Percentiles rank a stretch among this genome's conserved stretches.
These are phyloP conservation scores for Backusella sp. DNA, from an alignment of 192 early-diverging fungal species.

Conservation along the genomic window DNA sequence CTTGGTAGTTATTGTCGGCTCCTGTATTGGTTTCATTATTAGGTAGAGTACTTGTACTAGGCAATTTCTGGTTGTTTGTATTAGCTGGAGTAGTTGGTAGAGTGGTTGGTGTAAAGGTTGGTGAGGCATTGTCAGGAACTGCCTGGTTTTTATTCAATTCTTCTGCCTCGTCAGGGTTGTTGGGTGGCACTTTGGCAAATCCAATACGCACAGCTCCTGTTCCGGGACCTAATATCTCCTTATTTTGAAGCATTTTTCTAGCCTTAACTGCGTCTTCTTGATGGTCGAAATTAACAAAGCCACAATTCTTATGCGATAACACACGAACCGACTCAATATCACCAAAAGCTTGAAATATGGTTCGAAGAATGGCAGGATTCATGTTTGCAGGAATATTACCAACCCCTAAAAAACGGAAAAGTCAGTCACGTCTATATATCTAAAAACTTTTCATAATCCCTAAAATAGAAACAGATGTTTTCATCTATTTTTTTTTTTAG, in stretches of 20 bases:
- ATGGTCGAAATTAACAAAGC: slow-evolving; percentile 92
- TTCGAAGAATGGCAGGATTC: slow-evolving; percentile 67
- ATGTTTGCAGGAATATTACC: slow-evolving; percentile 88
- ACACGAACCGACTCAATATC: slow-evolving; percentile 92
- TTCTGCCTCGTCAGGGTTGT: slow-evolving; percentile 7
- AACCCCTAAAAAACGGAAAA: slow-evolving; percentile 54
- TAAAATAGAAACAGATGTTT: slow-evolving; percentile 8
- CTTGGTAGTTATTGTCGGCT: slow-evolving; percentile 9
- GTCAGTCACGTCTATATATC: not conserved
- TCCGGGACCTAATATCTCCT: slow-evolving; percentile 71
- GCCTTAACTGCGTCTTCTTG: slow-evolving; percentile 90
- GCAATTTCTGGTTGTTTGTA: not conserved
- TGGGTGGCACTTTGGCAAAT: slow-evolving; percentile 31
- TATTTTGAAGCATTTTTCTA: slow-evolving; percentile 83
- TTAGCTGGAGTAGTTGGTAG: not conserved
- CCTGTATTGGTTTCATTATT: not conserved
- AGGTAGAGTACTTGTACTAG: not conserved
- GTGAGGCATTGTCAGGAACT: not conserved
- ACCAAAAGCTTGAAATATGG: slow-evolving; percentile 78
- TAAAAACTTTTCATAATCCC: not conserved
- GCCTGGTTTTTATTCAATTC: not conserved
- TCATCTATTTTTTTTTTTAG: not conserved
- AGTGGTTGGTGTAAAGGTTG: not conserved
- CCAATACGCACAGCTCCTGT: slow-evolving; percentile 65
- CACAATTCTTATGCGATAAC: slow-evolving; percentile 94